Evolutionary conservation across 2,329 filamentous ascomycete species (phyloP).

Genomic region (Ophiostoma tasmaniense): DNA sequence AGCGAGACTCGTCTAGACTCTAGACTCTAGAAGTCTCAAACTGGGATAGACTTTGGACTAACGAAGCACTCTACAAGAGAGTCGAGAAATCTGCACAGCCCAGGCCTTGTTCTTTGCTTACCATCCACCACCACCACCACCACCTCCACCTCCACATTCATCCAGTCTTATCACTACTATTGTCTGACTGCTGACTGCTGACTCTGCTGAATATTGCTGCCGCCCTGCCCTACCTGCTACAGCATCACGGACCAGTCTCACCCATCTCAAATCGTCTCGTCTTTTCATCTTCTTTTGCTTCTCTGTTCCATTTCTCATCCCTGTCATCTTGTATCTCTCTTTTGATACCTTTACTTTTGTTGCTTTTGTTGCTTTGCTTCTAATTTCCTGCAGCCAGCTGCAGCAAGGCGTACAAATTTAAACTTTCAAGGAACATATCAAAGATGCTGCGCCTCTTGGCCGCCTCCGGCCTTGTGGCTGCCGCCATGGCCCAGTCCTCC

Average conservation of each 20-base stretch:
- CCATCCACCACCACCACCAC: not conserved
- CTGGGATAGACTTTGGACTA: not conserved
- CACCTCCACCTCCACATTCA: not conserved
- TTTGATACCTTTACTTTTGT: not conserved
- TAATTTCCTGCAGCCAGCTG: not conserved
- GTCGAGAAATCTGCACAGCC: not conserved
- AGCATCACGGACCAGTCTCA: not conserved
- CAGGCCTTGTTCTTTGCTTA: not conserved
- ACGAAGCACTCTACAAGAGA: not conserved
- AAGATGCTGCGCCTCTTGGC: not conserved
- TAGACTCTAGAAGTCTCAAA: not conserved
- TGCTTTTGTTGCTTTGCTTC: not conserved
- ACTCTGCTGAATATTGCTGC: not conserved
- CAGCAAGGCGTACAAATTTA: not conserved
- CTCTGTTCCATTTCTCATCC: not conserved
- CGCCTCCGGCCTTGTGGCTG: slow-evolving; percentile 24
- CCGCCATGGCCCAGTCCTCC: slow-evolving; percentile 35
- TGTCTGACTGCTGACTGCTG: not conserved
- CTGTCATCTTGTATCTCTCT: not conserved
- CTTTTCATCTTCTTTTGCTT: not conserved
- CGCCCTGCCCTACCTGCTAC: not conserved
- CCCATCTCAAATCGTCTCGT: not conserved
- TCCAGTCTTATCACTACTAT: not conserved
- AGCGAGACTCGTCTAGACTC: not conserved
- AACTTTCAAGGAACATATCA: not conserved